A percentile compares a stretch with the other conserved stretches of the same genome.
Evolutionary conservation across 2,329 filamentous ascomycete genomes (phyloP).

Genomic region (Sordariomycetes sp.): DNA sequence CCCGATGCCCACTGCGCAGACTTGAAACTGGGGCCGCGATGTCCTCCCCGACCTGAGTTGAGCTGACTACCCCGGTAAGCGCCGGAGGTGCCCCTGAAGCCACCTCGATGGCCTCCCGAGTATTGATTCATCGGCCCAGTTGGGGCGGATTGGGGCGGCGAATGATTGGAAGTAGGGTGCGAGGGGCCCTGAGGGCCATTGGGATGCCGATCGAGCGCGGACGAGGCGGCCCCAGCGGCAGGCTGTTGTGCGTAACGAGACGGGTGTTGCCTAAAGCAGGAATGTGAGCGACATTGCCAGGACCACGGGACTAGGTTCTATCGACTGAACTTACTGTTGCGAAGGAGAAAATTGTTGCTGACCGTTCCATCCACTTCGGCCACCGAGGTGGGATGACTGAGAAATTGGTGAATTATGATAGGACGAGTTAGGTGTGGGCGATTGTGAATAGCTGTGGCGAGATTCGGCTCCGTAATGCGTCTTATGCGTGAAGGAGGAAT

Average conservation of each 20-base stretch:
- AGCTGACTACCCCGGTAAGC: constrained; percentile 52
- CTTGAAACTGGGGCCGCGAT: constrained; percentile 53
- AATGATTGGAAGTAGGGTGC: background rate
- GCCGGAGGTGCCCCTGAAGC: constrained; percentile 35
- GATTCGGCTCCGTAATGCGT: constrained; percentile 24
- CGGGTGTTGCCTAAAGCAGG: background rate
- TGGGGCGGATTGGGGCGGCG: constrained; percentile 43
- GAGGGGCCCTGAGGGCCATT: background rate
- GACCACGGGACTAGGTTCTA: background rate
- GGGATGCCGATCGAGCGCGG: background rate
- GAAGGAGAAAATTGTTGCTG: constrained; percentile 23
- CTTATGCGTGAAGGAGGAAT: constrained; percentile 21
- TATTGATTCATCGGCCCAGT: constrained; percentile 46
- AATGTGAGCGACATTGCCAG: background rate
- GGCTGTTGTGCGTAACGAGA: background rate
- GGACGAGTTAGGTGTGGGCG: constrained; percentile 29
- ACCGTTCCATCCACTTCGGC: constrained; percentile 26
- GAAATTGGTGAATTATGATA: constrained; percentile 32
- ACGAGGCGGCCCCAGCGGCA: background rate
- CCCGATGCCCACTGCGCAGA: constrained; percentile 55
- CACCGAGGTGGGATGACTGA: constrained; percentile 28
- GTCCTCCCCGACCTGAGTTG: constrained; percentile 34
- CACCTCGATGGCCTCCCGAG: constrained; percentile 31
- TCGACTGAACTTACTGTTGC: constrained; percentile 25
- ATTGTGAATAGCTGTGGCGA: constrained; percentile 23